A percentile compares a stretch with the other conserved stretches of the same genome.
Conservation (phyloP, 1,284 basidiomycete species). For the Moniliella sp. region DNA sequence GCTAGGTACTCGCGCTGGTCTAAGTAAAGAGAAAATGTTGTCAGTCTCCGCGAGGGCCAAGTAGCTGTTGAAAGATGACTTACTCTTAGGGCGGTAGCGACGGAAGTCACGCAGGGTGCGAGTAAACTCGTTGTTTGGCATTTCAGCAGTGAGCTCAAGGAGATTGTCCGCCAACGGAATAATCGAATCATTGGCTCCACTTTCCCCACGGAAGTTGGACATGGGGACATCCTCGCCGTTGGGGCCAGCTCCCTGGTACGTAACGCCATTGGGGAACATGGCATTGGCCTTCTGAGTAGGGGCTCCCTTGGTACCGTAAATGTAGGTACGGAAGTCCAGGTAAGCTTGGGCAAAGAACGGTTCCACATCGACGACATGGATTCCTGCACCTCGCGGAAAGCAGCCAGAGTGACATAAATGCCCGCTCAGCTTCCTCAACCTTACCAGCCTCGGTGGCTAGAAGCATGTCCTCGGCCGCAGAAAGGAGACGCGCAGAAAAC, state of each 20-base stretch:
- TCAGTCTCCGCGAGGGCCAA: background rate
- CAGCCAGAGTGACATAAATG: constrained; percentile 8
- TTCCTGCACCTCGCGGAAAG: constrained; percentile 22
- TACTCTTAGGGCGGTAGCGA: constrained; percentile 16
- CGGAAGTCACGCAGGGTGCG: constrained; percentile 26
- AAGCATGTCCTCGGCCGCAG: constrained; percentile 16
- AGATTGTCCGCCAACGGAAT: constrained; percentile 24
- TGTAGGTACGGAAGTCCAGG: constrained; percentile 25
- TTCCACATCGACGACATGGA: constrained; percentile 30
- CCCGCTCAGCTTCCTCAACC: constrained; percentile 9
- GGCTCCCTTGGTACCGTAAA: constrained; percentile 11
- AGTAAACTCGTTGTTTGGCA: constrained; percentile 27
- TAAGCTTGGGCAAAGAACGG: constrained; percentile 16
- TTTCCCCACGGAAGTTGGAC: constrained; percentile 23
- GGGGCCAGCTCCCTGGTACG: constrained; percentile 15
- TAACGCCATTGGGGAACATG: constrained; percentile 28
- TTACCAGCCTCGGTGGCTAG: constrained; percentile 10
- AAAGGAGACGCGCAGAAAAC: constrained; percentile 15
- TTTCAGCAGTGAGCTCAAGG: constrained; percentile 23
- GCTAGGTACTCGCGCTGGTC: constrained; percentile 17
- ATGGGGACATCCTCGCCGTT: background rate
- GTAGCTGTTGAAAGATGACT: too few relatives aligned
- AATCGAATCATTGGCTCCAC: constrained; percentile 19
- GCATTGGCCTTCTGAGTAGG: constrained; percentile 17
- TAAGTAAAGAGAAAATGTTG: background rate